These are phyloP conservation scores for Metarhizium robertsii DNA, from an alignment of 2,329 filamentous ascomycete species.

Conservation along the genomic window DNA sequence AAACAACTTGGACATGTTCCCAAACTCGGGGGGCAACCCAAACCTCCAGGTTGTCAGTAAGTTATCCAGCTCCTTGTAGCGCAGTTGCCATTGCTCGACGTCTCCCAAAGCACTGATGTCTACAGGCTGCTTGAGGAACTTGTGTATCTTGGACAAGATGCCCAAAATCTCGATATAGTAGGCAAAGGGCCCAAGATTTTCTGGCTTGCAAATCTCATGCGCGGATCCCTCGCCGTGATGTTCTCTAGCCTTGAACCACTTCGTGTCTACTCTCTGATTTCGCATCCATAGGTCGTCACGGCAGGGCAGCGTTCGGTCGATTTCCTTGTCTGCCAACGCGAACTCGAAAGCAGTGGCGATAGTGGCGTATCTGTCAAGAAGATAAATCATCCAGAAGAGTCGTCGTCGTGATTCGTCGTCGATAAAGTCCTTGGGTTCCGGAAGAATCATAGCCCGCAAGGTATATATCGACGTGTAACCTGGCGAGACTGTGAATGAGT, in stretches of 20 bases:
- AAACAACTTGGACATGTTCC: slow-evolving; percentile 73
- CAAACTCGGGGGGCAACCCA: slow-evolving; percentile 71
- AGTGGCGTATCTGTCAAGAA: slow-evolving; percentile 83
- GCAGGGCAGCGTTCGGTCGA: slow-evolving; percentile 78
- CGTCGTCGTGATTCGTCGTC: slow-evolving; percentile 80
- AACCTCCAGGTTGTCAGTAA: slow-evolving; percentile 77
- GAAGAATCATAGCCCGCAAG: slow-evolving; percentile 71
- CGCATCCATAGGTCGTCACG: slow-evolving; percentile 78
- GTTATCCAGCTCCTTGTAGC: slow-evolving; percentile 77
- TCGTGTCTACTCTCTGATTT: slow-evolving; percentile 75
- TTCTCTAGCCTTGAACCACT: slow-evolving; percentile 60
- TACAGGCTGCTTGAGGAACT: slow-evolving; percentile 80
- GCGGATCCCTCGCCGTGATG: slow-evolving; percentile 38
- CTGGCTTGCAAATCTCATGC: slow-evolving; percentile 57
- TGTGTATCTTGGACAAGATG: slow-evolving; percentile 78
- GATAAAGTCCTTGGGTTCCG: slow-evolving; percentile 75
- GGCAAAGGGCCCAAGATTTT: slow-evolving; percentile 79
- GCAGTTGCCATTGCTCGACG: slow-evolving; percentile 81
- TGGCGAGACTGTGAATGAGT: slow-evolving; percentile 68
- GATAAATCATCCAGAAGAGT: slow-evolving; percentile 90
- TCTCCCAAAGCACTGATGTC: slow-evolving; percentile 78
- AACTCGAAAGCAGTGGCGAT: slow-evolving; percentile 90
- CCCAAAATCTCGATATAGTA: slow-evolving; percentile 87
- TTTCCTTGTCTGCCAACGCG: slow-evolving; percentile 78
- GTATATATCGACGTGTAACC: slow-evolving; percentile 83